Evolutionary conservation across 257 asterid species (phyloP).

Genomic region (Lycium ferocissimum): DNA sequence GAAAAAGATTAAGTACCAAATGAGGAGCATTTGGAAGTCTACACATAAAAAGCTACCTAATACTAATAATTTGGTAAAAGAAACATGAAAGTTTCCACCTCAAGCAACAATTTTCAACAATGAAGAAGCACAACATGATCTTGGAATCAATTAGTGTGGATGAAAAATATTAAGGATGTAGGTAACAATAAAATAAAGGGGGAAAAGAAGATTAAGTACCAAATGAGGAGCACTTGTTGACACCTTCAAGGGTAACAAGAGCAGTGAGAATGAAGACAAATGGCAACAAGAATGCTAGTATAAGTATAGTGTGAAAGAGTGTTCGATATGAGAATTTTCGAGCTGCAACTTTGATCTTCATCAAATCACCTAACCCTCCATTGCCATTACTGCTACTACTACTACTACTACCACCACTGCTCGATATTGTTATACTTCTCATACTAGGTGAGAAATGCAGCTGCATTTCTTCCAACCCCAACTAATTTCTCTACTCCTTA

Average conservation of each 20-base stretch:
- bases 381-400: constrained; percentile 44
- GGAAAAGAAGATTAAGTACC: constrained; percentile 50
- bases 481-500: constrained; percentile 24
- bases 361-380: constrained; percentile 76
- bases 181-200: background rate
- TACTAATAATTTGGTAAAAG: background rate
- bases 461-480: constrained; percentile 85
- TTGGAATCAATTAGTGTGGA: background rate
- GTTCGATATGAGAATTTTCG: constrained; percentile 86
- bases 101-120: constrained; percentile 18
- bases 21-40: constrained; percentile 35
- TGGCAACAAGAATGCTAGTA: constrained; percentile 89
- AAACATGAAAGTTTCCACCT: constrained; percentile 18
- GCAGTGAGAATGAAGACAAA: constrained; percentile 96
- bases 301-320: constrained; percentile 77
- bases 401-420: constrained; percentile 45
- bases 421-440: constrained; percentile 99
- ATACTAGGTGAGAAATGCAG: constrained; percentile 99
- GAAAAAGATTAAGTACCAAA: constrained; percentile 55
- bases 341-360: constrained; percentile 94
- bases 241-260: constrained; percentile 94
- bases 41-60: background rate
- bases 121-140: constrained; percentile 17
- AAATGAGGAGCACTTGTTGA: constrained; percentile 95
- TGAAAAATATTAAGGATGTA: background rate